Base-by-base conservation (phyloP, 2,329 filamentous ascomycete species). In the Fusarium sp. region DNA sequence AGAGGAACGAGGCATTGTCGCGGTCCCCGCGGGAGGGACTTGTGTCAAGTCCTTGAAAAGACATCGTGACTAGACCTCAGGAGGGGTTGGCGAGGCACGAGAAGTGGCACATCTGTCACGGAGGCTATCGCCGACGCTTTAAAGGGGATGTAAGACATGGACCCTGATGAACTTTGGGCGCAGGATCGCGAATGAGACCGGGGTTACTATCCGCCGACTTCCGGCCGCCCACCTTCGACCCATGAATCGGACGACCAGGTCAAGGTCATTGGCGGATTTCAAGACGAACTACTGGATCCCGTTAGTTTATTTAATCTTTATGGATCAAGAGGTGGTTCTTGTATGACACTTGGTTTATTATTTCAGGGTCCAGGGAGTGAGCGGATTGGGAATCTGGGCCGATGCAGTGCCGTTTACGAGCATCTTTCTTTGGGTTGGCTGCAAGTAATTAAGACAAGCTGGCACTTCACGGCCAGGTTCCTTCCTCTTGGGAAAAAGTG, bases 1-100 rank as follows among this genome's bases (percentile, higher is more conserved):
- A 90, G 50, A 92, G 86, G 51, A 91, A 83, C 49, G 84, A 85
- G 55, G 73, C 71, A 61, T 77, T 75, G 69, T 81, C 79, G 51
- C 73, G 74, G 20, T 64, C 68, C 60, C 61, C 68, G 23, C 53
- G 71, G 8, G 70, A 59, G 23, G 67, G 49, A 10, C 65, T 70
- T 14, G 70, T 70, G 44, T 77, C 71, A 29, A 72, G 55, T n/a
- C 65, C 69, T 6, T 68, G 65, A 9, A 66, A 51, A 61, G 75
- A 54, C 75, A 76, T 76, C 20, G 53, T 65, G 55, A 18, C 29
- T 36, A 46, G 55, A 61, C 58, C 56, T 69, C 44, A 53, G 40
- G 54, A 72, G 71, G 53, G 59, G 64, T 31, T 60, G 68, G 29
- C 54, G 40, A 55, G 66, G 58, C 73, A 74, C 73, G 38, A 50